Evolutionary conservation across 2,329 filamentous ascomycete species (phyloP).

Genomic region (Aquanectria penicillioides): DNA sequence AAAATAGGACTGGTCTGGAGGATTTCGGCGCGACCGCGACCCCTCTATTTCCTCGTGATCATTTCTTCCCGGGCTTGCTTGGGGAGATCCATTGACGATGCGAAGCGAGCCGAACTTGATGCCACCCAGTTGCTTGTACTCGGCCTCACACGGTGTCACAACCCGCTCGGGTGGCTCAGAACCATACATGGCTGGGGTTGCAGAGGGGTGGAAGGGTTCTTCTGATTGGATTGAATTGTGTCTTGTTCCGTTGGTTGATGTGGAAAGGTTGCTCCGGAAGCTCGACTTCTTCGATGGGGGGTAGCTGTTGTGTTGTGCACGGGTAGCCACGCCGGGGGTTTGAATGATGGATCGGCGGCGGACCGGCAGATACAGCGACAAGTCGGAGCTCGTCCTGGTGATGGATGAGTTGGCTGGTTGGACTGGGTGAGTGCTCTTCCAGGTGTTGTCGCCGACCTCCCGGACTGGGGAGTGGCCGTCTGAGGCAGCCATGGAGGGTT

Average conservation of each 20-base stretch:
- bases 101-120: conserved; percentile 71
- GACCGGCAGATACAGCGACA: conserved; percentile 58
- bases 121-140: conserved; percentile 69
- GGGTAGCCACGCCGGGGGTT: conserved; percentile 61
- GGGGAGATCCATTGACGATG: conserved; percentile 69
- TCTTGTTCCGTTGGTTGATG: conserved; percentile 50
- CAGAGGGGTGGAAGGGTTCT: conserved; percentile 46
- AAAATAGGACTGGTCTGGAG: conserved; percentile 22
- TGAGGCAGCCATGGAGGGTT: conserved; percentile 24
- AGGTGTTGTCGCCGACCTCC: conserved; percentile 35
- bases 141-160: conserved; percentile 58
- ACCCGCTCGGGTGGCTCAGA: conserved; percentile 38
- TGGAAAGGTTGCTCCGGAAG: conserved; percentile 51
- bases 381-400: conserved; percentile 55
- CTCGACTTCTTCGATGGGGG: conserved; percentile 43
- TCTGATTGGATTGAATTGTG: conserved; percentile 53
- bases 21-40: conserved; percentile 7
- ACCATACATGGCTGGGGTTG: conserved; percentile 40
- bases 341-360: conserved; percentile 60
- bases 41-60: conserved; percentile 19
- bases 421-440: conserved; percentile 30
- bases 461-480: conserved; percentile 23
- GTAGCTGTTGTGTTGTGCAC: conserved; percentile 41
- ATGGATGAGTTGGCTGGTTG: conserved; percentile 31
- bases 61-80: conserved; percentile 52